Base-by-base conservation (phyloP, 2,329 filamentous ascomycete species). In the Chaetomium sp. region DNA sequence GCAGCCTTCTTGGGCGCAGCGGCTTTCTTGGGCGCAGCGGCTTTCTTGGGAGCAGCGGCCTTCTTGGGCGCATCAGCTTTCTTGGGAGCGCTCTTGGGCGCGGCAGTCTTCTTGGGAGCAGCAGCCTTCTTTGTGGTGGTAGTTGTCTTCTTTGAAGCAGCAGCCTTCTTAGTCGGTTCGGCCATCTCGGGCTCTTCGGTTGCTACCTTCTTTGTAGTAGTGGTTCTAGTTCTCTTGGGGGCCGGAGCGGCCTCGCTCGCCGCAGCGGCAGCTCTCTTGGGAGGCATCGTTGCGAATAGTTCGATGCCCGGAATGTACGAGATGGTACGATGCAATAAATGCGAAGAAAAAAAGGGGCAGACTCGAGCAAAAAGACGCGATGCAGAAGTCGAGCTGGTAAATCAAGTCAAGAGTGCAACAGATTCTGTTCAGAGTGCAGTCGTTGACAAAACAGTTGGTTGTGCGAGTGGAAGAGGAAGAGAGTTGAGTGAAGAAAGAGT, bases 1-100 rank as follows among this genome's bases (percentile, higher is more conserved):
- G 55, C 51, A 51, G 64, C 57, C 57, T 66, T 69, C 65, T 71
- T 67, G 12, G 68, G 42, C 4, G 70, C 66, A 9, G 70, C 69
- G 16, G 67, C 54, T 55, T 67, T 72, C 60, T 66, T 66, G 3
- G 59, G 45, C 25, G 67, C 64, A 5, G 60, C 27, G 10, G 62
- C 45, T 38, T 62, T 69, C 57, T 65, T 65, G 16, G 63, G 61
- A 16, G 67, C 33, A 27, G 63, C 60, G 6, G 64, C 55, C 51
- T 66, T 72, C 6, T 12, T n/a, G 5, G 51, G 8, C 3, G 51
- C 16, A 12, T 27, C 23, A 16, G 27, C 9, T 5, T 29, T 35
- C 51, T 21, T 67, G 12, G 68, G 42, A 9, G 70, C 69, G 16
- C n/a, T 23, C 19, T 50, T 50, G 4, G 47, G 19, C n/a, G 47